Evolutionary conservation across 2,329 filamentous ascomycete genomes (phyloP).

Genomic region (Paecilomyces dactylethromorphus): DNA sequence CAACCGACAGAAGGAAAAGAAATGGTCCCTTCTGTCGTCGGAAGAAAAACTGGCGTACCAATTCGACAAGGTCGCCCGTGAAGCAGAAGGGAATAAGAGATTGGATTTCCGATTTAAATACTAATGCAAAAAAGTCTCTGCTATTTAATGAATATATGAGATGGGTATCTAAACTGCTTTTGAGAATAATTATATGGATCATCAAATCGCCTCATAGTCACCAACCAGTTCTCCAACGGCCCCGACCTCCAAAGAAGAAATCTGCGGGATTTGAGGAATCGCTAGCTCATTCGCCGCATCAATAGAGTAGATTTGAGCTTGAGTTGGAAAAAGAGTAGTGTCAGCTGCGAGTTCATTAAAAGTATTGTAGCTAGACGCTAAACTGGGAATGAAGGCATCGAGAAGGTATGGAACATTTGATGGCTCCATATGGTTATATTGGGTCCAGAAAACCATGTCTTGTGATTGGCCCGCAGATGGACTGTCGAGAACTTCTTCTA

Average conservation of each 20-base stretch:
- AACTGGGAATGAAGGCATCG: not conserved
- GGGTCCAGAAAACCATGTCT: too few relatives aligned
- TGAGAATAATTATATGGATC: not conserved
- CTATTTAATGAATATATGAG: slow-evolving; percentile 23
- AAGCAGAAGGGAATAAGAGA: slow-evolving; percentile 45
- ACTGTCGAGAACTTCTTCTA: not conserved
- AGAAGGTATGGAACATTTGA: not conserved
- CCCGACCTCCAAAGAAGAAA: not conserved
- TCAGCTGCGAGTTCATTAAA: not conserved
- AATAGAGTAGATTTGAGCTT: not conserved
- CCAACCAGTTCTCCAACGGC: not conserved
- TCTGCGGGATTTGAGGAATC: not conserved
- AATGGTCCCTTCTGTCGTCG: slow-evolving; percentile 41
- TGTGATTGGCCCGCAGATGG: not conserved
- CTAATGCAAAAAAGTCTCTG: not conserved
- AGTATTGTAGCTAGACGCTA: not conserved
- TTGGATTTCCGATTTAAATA: slow-evolving; percentile 46
- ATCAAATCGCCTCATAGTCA: not conserved
- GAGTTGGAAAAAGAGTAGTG: not conserved
- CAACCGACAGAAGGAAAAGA: slow-evolving; percentile 44
- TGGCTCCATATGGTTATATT: not conserved
- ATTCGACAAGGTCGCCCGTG: slow-evolving; percentile 36
- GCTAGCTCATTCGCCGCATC: not conserved
- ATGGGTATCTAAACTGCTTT: not conserved
- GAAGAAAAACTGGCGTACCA: slow-evolving; percentile 44